Conservation (phyloP, 2,329 filamentous ascomycete genomes). For the Fusarium xylarioides region DNA sequence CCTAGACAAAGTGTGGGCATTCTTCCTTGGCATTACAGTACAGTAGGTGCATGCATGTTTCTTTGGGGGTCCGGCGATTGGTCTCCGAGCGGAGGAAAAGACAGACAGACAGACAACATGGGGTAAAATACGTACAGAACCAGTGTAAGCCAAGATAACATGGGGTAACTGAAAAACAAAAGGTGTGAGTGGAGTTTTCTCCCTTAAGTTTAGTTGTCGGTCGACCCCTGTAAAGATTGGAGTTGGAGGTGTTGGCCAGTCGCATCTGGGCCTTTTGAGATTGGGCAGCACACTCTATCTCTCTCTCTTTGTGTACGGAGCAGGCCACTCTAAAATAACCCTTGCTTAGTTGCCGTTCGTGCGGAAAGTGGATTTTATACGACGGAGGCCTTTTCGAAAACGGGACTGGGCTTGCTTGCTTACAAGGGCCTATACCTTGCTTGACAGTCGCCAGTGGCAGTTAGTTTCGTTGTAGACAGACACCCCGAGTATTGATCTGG, state of each 20-base stretch:
- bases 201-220: background rate
- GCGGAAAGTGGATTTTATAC: conserved; percentile 22
- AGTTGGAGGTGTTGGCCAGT: conserved; percentile 16
- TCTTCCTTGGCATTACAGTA: conserved; percentile 6
- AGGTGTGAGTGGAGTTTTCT: conserved; percentile 15
- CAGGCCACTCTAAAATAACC: background rate
- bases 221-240: background rate
- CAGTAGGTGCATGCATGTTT: background rate
- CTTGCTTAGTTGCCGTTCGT: conserved; percentile 38
- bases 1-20: conserved; percentile 15
- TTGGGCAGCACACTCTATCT: conserved; percentile 15
- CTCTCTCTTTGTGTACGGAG: background rate
- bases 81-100: conserved; percentile 24
- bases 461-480: background rate
- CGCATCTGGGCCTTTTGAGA: background rate
- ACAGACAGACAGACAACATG: conserved; percentile 13
- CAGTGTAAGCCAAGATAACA: conserved; percentile 1
- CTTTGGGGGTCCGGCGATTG: conserved; percentile 36
- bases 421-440: conserved; percentile 2
- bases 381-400: conserved; percentile 32
- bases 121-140: conserved; percentile 8
- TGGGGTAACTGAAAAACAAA: conserved; percentile 1
- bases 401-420: conserved; percentile 3
- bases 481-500: background rate
- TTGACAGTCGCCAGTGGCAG: conserved; percentile 9